Evolutionary conservation across 2,329 filamentous ascomycete genomes (phyloP).

Genomic region (Aspergillus latus): DNA sequence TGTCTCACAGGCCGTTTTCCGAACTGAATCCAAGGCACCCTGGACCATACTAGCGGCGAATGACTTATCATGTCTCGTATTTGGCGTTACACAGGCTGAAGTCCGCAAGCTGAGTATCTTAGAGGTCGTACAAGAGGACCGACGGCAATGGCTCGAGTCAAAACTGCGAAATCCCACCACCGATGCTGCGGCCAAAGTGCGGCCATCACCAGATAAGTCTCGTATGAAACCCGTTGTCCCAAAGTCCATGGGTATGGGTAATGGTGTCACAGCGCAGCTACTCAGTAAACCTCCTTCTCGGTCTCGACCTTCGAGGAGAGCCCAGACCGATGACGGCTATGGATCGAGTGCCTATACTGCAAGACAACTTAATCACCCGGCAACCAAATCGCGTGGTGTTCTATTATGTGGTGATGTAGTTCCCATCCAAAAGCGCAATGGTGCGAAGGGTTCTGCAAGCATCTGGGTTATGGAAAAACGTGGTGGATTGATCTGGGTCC

Average conservation of each 20-base stretch:
- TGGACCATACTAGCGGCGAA: conserved; percentile 98
- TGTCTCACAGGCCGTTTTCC: conserved; percentile 93
- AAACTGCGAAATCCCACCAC: conserved; percentile 69
- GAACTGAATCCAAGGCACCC: conserved; percentile 83
- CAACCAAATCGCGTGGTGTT: conserved; percentile 80
- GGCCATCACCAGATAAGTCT: conserved; percentile 34
- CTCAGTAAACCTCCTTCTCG: conserved; percentile 75
- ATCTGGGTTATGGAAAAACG: conserved; percentile 98
- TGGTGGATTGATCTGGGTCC: conserved; percentile 90
- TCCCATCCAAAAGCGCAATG: conserved; percentile 94
- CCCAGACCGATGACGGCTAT: conserved; percentile 61
- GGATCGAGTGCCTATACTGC: conserved; percentile 46
- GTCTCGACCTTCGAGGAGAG: conserved; percentile 46
- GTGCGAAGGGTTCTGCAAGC: conserved; percentile 85
- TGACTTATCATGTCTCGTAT: conserved; percentile 93
- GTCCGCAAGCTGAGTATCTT: conserved; percentile 92
- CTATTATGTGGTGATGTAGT: conserved; percentile 96
- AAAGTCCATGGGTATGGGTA: conserved; percentile 63
- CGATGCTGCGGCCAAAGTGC: conserved; percentile 44
- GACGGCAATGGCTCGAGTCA: conserved; percentile 82
- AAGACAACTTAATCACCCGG: conserved; percentile 65
- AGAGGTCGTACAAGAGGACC: conserved; percentile 88
- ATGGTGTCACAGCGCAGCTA: conserved; percentile 82
- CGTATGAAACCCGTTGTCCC: conserved; percentile 38
- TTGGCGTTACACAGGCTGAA: conserved; percentile 96